Conservation (phyloP, 768 basidiomycete species). For the Podaxis pistillaris region DNA sequence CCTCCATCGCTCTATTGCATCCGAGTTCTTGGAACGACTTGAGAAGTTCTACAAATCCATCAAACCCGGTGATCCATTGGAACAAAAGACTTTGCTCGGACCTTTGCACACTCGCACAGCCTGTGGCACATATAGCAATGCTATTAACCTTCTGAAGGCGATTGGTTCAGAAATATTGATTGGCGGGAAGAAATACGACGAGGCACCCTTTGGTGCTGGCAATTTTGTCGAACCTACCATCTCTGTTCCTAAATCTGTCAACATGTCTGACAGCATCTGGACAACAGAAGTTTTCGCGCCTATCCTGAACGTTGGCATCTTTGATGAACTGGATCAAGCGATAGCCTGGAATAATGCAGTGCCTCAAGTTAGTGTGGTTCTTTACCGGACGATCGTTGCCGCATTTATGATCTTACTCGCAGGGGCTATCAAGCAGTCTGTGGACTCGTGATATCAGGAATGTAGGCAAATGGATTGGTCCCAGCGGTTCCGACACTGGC, state of each 20-base stretch:
- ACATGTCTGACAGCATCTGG: slow-evolving; percentile 63
- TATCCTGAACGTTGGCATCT: slow-evolving; percentile 82
- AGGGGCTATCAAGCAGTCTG: slow-evolving; percentile 87
- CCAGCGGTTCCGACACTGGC: slow-evolving; percentile 85
- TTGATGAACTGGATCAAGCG: slow-evolving; percentile 83
- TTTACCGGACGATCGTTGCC: slow-evolving; percentile 16
- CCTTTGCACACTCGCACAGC: slow-evolving; percentile 78
- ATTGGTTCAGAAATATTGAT: slow-evolving; percentile 75
- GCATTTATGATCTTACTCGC: slow-evolving; percentile 12
- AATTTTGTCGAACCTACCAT: slow-evolving; percentile 92
- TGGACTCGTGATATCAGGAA: slow-evolving; percentile 87
- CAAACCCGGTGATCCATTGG: slow-evolving; percentile 84
- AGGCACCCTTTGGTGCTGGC: slow-evolving; percentile 56
- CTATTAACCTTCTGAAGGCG: slow-evolving; percentile 59
- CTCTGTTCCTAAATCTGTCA: slow-evolving; percentile 59
- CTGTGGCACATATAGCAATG: slow-evolving; percentile 59
- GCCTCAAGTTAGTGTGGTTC: slow-evolving; percentile 52
- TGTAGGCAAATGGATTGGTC: slow-evolving; percentile 91
- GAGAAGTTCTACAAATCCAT: slow-evolving; percentile 70
- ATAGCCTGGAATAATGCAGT: slow-evolving; percentile 91
- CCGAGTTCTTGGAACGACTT: slow-evolving; percentile 73
- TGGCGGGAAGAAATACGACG: slow-evolving; percentile 61
- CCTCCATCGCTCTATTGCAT: slow-evolving; percentile 78
- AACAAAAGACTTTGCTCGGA: slow-evolving; percentile 70
- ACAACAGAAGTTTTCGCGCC: slow-evolving; percentile 84